Evolutionary conservation across 2,329 filamentous ascomycete genomes (phyloP).

Genomic region (Arthroderma sp.): DNA sequence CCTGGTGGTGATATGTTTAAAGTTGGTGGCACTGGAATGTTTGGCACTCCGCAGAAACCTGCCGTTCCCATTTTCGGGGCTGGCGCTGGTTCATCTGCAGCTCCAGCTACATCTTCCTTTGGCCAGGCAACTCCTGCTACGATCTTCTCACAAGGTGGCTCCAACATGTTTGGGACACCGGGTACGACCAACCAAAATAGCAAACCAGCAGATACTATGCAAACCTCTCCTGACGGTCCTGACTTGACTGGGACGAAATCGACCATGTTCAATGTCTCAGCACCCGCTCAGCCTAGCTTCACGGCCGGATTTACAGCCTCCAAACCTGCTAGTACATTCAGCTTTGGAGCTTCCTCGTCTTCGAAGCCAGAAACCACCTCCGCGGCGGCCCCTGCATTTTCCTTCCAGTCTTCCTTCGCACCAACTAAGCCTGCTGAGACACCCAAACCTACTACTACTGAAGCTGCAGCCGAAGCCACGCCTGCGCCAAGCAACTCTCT

Average conservation of each 20-base stretch:
- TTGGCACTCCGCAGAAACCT: constrained; percentile 6
- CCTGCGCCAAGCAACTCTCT: not conserved
- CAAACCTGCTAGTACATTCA: constrained; percentile 1
- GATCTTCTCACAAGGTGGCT: constrained; percentile 17
- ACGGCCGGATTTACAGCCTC: constrained; percentile 8
- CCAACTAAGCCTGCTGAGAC: constrained; percentile 2
- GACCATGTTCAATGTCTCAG: constrained; percentile 14
- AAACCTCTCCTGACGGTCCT: constrained; percentile 20
- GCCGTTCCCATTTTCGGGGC: constrained; percentile 4
- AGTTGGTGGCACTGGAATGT: constrained; percentile 2
- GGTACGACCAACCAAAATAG: constrained; percentile 3
- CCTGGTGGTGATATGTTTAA: constrained; percentile 1
- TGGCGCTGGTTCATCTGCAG: constrained; percentile 2
- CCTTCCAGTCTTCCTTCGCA: constrained; percentile 2
- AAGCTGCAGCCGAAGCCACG: not conserved
- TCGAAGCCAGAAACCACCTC: not conserved
- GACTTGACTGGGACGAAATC: constrained; percentile 11
- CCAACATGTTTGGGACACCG: constrained; percentile 4
- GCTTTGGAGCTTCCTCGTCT: not conserved
- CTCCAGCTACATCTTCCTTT: constrained; percentile 6
- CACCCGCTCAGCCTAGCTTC: constrained; percentile 12
- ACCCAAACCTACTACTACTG: not conserved
- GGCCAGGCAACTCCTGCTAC: constrained; percentile 6
- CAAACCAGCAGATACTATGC: constrained; percentile 19
- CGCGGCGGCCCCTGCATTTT: not conserved